phyloP scores from a whole-genome alignment of 2,329 filamentous ascomycete species.

The Aspergillus ochraceus region DNA sequence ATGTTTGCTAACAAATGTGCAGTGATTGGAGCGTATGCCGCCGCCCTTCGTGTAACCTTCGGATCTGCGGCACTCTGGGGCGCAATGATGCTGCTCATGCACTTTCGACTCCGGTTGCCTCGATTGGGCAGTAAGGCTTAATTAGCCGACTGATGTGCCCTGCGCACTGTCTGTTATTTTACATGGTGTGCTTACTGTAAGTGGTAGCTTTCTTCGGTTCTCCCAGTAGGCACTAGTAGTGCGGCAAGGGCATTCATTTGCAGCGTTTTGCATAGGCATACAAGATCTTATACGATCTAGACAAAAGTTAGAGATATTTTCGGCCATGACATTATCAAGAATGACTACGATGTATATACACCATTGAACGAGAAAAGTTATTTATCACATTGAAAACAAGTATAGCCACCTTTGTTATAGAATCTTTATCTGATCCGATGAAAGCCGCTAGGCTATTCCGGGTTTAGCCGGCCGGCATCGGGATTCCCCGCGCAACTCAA shows the following conservation, averaged over 20 bases:
- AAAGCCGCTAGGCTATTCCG: neutral
- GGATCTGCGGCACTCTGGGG: slow-evolving; percentile 39
- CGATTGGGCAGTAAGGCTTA: slow-evolving; percentile 28
- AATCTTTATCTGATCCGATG: neutral
- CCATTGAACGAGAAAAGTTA: too few species aligned
- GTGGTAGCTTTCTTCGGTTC: neutral
- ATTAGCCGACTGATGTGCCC: neutral
- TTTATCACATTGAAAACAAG: too few species aligned
- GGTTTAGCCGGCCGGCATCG: neutral
- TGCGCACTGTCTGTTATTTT: neutral
- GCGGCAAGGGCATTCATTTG: neutral
- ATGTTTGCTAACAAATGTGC: slow-evolving; percentile 15
- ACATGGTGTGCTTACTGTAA: neutral
- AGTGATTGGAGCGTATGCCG: slow-evolving; percentile 41
- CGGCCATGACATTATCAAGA: neutral
- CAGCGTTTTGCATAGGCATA: neutral
- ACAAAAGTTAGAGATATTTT: neutral
- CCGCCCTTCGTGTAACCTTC: slow-evolving; percentile 39
- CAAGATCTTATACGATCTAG: neutral
- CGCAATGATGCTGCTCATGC: slow-evolving; percentile 33
- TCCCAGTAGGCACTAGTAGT: neutral
- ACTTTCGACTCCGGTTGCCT: slow-evolving; percentile 35
- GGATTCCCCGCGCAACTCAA: neutral
- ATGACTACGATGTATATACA: neutral
- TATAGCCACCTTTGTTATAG: too few species aligned